These are phyloP conservation scores for Anastatica hierochuntica DNA, from an alignment of 345 rosid species.

Conservation along the genomic window DNA sequence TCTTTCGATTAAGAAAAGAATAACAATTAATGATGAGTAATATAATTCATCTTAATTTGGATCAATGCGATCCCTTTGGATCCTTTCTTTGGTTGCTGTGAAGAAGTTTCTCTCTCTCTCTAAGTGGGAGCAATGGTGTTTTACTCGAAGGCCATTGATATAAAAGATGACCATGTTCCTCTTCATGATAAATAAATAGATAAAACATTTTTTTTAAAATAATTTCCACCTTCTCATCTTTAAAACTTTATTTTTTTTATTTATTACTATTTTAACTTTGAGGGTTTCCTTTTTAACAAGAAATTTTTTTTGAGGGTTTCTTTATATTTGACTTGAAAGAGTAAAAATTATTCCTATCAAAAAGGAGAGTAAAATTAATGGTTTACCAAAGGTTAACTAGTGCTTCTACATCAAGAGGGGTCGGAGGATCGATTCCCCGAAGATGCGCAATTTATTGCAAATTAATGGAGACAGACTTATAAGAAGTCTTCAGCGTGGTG, in stretches of 20 bases:
- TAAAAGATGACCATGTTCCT: conserved; percentile 36
- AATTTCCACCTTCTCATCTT: conserved; percentile 15
- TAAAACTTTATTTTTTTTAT: neutral
- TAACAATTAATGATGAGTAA: neutral
- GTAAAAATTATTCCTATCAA: no score
- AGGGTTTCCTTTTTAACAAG: conserved; percentile 4
- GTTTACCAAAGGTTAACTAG: no score
- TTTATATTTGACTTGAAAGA: conserved; percentile 15
- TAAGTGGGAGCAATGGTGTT: conserved; percentile 31
- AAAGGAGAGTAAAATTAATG: no score
- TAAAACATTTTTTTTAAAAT: conserved; percentile 1
- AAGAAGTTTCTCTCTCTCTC: conserved; percentile 14
- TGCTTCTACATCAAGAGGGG: no score
- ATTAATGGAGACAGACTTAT: no score
- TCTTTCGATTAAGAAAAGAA: neutral
- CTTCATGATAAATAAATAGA: neutral
- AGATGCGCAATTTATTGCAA: no score
- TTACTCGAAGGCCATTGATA: conserved; percentile 27
- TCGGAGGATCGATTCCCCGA: no score
- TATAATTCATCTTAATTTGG: conserved; percentile 32
- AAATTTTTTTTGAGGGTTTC: conserved; percentile 5
- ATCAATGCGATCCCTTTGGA: conserved; percentile 99
- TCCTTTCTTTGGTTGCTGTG: conserved; percentile 70
- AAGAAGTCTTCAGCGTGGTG: no score
- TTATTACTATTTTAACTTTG: conserved; percentile 12